Conservation (phyloP, 2,329 filamentous ascomycete genomes). For the Cladosporium sp. region DNA sequence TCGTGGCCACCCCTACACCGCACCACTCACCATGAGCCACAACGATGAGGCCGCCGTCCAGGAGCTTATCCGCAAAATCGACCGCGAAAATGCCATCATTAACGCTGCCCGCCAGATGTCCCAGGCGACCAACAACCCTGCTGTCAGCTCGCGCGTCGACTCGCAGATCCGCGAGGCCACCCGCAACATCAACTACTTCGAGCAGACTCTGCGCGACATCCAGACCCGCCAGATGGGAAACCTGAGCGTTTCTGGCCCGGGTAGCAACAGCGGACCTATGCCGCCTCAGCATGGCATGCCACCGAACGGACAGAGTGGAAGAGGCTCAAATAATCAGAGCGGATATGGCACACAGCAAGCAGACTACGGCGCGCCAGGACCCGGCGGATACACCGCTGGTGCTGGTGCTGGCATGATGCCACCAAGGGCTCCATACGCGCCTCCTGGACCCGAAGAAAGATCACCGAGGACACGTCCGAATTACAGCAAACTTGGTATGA, state of each 20-base stretch:
- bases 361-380: constrained; percentile 55
- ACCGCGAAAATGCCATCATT: constrained; percentile 93
- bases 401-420: constrained; percentile 73
- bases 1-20: background rate
- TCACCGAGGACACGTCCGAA: constrained; percentile 76
- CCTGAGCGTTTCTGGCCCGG: constrained; percentile 56
- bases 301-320: constrained; percentile 44
- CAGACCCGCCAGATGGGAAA: constrained; percentile 72
- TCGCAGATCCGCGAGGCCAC: constrained; percentile 90
- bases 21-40: constrained; percentile 47
- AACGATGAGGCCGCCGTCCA: constrained; percentile 61
- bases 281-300: constrained; percentile 28
- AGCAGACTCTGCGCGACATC: constrained; percentile 84
- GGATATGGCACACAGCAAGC: constrained; percentile 53
- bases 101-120: constrained; percentile 92
- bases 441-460: constrained; percentile 62
- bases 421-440: constrained; percentile 71
- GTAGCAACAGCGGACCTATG: constrained; percentile 27
- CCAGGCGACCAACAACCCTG: constrained; percentile 89
- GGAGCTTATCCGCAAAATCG: constrained; percentile 93
- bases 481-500: constrained; percentile 90
- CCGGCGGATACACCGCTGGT: constrained; percentile 55
- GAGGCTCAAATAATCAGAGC: constrained; percentile 40
- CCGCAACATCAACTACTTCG: constrained; percentile 91
- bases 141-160: constrained; percentile 84